Evolutionary conservation across 1,284 basidiomycete species (phyloP).

Genomic region (Trichosporon sp.): DNA sequence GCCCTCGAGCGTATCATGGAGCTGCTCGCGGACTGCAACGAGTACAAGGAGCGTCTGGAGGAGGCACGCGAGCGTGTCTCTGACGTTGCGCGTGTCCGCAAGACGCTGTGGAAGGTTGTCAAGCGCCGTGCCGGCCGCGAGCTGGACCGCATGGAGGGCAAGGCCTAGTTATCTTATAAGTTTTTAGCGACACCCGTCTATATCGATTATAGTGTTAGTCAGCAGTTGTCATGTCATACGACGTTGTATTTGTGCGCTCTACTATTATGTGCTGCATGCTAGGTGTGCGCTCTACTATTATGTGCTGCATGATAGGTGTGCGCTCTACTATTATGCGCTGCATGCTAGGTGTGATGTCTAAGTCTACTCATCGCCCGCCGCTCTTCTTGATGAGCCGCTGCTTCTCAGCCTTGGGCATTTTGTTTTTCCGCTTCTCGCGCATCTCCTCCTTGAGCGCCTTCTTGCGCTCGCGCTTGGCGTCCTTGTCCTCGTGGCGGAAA

Average conservation of each 20-base stretch:
- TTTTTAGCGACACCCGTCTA: not conserved
- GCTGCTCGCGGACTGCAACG: constrained; percentile 50
- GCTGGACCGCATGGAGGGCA: constrained; percentile 29
- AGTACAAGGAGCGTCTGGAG: constrained; percentile 52
- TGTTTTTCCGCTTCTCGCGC: constrained; percentile 78
- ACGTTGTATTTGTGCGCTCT: constrained; percentile 3
- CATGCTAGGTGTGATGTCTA: not conserved
- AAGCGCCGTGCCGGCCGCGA: constrained; percentile 43
- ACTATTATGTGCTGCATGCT: not conserved
- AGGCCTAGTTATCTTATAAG: constrained; percentile 4
- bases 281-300: constrained; percentile 4
- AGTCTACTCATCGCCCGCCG: constrained; percentile 9
- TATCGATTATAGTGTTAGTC: not conserved
- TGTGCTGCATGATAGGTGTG: not conserved
- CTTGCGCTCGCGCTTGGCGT: constrained; percentile 87
- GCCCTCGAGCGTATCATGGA: constrained; percentile 47
- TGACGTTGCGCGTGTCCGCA: constrained; percentile 49
- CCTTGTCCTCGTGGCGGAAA: constrained; percentile 82
- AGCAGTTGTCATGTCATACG: not conserved
- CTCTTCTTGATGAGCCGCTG: constrained; percentile 67
- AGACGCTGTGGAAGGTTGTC: constrained; percentile 50
- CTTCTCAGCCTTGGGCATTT: constrained; percentile 93
- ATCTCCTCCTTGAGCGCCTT: constrained; percentile 79
- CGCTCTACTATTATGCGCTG: not conserved
- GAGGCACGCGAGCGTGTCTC: constrained; percentile 51